These are phyloP conservation scores for Favolaschia claudopus DNA, from an alignment of 768 basidiomycete genomes.

Conservation along the genomic window DNA sequence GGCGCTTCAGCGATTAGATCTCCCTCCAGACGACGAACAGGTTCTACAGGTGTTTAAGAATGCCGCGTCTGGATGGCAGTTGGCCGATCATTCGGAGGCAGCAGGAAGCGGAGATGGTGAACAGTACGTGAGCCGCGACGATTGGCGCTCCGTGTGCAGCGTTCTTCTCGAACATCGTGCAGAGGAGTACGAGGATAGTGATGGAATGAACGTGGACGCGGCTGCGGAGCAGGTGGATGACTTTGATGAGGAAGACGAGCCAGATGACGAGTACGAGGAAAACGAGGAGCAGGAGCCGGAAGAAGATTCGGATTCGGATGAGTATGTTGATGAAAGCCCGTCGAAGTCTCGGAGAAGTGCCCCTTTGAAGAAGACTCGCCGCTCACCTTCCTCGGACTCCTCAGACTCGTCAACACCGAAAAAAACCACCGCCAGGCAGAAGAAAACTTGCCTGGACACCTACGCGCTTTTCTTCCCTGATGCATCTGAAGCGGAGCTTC, in stretches of 20 bases:
- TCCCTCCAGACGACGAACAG: constrained; percentile 78
- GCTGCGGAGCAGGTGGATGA: constrained; percentile 29
- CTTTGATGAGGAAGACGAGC: constrained; percentile 31
- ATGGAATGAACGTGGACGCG: constrained; percentile 22
- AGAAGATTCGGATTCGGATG: constrained; percentile 37
- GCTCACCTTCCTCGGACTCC: constrained; percentile 3
- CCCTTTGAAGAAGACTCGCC: not conserved
- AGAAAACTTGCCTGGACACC: constrained; percentile 58
- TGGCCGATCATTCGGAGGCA: constrained; percentile 27
- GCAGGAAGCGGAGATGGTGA: constrained; percentile 28
- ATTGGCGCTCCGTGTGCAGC: constrained; percentile 85
- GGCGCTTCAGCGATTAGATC: constrained; percentile 68
- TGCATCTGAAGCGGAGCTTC: constrained; percentile 51
- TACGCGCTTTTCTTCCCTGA: constrained; percentile 81
- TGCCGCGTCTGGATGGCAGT: constrained; percentile 77
- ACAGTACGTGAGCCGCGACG: constrained; percentile 62
- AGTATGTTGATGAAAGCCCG: constrained; percentile 38
- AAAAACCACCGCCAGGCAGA: constrained; percentile 60
- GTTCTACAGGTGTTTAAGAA: constrained; percentile 76
- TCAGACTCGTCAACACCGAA: constrained; percentile 12
- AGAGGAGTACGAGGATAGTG: constrained; percentile 35
- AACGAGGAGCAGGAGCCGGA: constrained; percentile 30
- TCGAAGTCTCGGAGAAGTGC: constrained; percentile 30
- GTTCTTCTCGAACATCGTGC: constrained; percentile 64
- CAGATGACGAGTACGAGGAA: constrained; percentile 41